Conservation (phyloP, 2,329 filamentous ascomycete species). For the Hysterium pulicare region DNA sequence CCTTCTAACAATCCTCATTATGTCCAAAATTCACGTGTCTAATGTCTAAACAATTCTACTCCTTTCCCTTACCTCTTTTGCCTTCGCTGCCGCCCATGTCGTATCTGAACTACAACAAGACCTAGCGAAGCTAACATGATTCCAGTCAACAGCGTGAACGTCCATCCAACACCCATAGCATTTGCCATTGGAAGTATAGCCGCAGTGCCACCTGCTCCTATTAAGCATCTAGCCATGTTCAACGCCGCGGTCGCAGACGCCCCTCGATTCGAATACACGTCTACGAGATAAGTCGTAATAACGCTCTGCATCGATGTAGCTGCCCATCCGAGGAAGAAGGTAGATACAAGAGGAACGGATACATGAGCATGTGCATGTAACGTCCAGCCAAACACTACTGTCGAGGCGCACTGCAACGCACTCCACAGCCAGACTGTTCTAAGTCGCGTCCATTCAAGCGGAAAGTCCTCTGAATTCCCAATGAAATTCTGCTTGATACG, state of each 20-base stretch:
- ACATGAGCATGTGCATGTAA: slow-evolving; percentile 47
- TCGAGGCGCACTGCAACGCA: slow-evolving; percentile 44
- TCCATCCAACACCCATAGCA: slow-evolving; percentile 44
- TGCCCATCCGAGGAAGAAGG: slow-evolving; percentile 53
- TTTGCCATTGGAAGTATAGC: slow-evolving; percentile 51
- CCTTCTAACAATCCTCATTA: neutral
- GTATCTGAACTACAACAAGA: slow-evolving; percentile 2
- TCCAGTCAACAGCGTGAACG: slow-evolving; percentile 31
- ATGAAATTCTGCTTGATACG: slow-evolving; percentile 24
- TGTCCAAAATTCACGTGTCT: neutral
- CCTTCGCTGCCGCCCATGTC: slow-evolving; percentile 2
- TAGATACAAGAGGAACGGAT: slow-evolving; percentile 48
- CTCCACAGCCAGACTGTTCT: slow-evolving; percentile 48
- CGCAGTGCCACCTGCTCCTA: slow-evolving; percentile 52
- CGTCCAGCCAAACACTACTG: slow-evolving; percentile 54
- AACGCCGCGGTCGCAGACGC: slow-evolving; percentile 53
- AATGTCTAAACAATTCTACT: neutral
- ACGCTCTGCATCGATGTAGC: slow-evolving; percentile 49
- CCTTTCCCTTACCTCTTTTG: neutral
- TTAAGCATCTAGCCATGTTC: slow-evolving; percentile 52
- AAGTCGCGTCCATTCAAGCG: slow-evolving; percentile 52
- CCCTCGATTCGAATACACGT: slow-evolving; percentile 50
- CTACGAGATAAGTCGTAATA: slow-evolving; percentile 53
- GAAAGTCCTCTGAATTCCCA: slow-evolving; percentile 31
- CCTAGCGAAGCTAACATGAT: slow-evolving; percentile 3